Evolutionary conservation across 176 grass and related monocot species (phyloP).

Genomic region (Elymus sibiricus): DNA sequence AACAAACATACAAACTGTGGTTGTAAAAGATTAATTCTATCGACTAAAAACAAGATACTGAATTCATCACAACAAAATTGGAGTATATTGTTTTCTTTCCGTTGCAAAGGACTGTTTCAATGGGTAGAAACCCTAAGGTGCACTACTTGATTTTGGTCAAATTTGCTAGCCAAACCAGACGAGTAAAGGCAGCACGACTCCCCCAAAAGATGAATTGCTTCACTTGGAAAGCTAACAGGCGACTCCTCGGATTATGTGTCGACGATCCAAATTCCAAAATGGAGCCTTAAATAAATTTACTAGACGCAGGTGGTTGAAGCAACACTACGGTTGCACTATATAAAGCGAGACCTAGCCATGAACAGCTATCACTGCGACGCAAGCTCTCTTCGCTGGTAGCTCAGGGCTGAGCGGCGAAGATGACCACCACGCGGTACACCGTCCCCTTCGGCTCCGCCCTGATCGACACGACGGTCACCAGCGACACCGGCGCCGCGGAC

Average conservation of each 20-base stretch:
- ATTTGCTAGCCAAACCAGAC: background rate
- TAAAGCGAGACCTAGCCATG: background rate
- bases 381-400: background rate
- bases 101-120: no score
- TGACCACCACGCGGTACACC: background rate
- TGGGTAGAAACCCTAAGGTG: background rate
- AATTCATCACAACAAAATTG: no score
- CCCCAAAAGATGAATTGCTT: background rate
- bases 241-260: background rate
- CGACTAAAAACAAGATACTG: no score
- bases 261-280: constrained; percentile 6
- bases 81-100: no score
- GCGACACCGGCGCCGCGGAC: constrained; percentile 6
- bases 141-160: background rate
- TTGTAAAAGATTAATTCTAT: no score
- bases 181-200: background rate
- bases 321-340: background rate
- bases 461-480: constrained; percentile 42
- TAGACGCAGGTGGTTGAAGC: background rate
- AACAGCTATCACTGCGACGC: background rate
- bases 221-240: background rate
- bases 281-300: background rate
- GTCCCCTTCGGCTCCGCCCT: constrained; percentile 18
- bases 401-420: background rate
- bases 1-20: background rate